These are phyloP conservation scores for Neonothopanus nambi DNA, from an alignment of 1,284 basidiomycete species.

Conservation along the genomic window DNA sequence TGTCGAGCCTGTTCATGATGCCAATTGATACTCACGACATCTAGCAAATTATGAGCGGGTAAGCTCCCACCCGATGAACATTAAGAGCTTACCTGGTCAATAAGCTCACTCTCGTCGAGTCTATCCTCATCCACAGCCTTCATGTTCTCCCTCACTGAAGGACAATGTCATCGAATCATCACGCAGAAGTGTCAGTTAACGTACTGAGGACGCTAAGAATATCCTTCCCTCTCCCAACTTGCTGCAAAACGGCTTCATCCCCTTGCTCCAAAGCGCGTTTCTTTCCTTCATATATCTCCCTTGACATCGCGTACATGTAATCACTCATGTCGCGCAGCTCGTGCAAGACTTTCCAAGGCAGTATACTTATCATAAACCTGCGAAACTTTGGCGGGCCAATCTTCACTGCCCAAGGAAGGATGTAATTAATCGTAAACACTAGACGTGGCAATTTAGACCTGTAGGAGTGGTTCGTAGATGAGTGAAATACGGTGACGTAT, in stretches of 20 bases:
- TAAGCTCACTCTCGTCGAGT: conserved; percentile 33
- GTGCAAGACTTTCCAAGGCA: conserved; percentile 37
- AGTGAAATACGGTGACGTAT: neutral
- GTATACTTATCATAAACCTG: conserved; percentile 32
- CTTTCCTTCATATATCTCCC: conserved; percentile 40
- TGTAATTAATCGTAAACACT: conserved; percentile 20
- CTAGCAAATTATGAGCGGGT: neutral
- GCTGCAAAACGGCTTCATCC: conserved; percentile 30
- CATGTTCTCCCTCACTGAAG: conserved; percentile 35
- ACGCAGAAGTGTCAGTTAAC: conserved; percentile 14
- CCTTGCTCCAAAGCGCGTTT: conserved; percentile 35
- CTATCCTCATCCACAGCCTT: conserved; percentile 30
- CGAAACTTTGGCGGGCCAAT: conserved; percentile 38
- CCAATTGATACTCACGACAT: conserved; percentile 14
- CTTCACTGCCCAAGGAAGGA: conserved; percentile 33
- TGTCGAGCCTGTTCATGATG: neutral
- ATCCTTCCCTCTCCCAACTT: conserved; percentile 42
- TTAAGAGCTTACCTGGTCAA: conserved; percentile 22
- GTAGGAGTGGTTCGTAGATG: neutral
- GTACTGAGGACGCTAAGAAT: conserved; percentile 47
- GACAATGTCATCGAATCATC: neutral
- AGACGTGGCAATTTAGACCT: conserved; percentile 15
- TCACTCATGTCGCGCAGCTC: conserved; percentile 38
- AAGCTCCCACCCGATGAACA: neutral
- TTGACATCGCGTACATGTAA: conserved; percentile 35